Evolutionary conservation across 176 grass and related monocot species (phyloP), one percentile per base, ranked within the genome.

Genomic region (Cenchrus purpureus): DNA sequence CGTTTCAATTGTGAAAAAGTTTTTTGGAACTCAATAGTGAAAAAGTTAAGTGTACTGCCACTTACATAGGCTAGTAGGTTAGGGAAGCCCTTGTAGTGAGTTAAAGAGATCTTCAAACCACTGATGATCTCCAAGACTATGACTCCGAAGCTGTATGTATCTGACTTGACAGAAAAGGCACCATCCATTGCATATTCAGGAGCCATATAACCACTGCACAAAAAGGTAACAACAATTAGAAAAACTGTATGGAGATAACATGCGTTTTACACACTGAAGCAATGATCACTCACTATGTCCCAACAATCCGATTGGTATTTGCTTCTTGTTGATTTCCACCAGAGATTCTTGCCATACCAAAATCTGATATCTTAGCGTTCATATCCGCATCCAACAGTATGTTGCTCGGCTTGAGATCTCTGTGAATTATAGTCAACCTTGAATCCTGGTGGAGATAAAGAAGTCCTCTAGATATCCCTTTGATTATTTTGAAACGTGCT

Each of bases 181-280:
- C 93, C 93, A 3, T 89, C 76, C 90, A 95, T 92, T 45, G 83
- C 93, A 87, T 95, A 95, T 81, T 95, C 88, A 29, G 93, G 90
- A 32, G 93, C 78, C 83, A 92, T 92, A 13, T 95, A 92, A 19
- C 93, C 88, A 0, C 90, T 95, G 59, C 10, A 54, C 61, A 3
- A 37, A 8, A 74, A 64, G 55, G 58, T 32, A 17, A 45, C 6
- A 13, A 48, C 29, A 0, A 10, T 7, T n/a, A 51, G 49, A 7
- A 42, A 2, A 19, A 84, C 2, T 60, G 42, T 2, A 58, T 10
- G 9, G 0, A 71, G 13, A 63, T 43, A 15, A 10, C n/a, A 49
- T 14, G 2, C 25, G 53, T 3, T 52, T 49, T 43, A 11, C 20
- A 4, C 0, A 10, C 1, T 2, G 7, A 1, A 11, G 12, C 0